Evolutionary conservation across 192 early-diverging fungal species (phyloP).

Genomic region (Backusella luteola): DNA sequence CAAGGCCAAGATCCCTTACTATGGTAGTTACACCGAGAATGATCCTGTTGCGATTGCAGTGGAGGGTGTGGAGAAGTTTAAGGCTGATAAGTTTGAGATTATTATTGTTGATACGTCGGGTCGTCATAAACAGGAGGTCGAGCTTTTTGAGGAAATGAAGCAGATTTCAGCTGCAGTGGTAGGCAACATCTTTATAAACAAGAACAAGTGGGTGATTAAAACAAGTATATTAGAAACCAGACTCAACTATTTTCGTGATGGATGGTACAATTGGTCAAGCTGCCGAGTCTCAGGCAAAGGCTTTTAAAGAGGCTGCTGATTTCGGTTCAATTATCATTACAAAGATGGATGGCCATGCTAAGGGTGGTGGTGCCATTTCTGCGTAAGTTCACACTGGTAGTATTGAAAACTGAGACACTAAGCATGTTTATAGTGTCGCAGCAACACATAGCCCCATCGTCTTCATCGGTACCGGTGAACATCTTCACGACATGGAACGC

Average conservation of each 20-base stretch:
- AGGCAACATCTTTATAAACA: not conserved
- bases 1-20: conserved; percentile 96
- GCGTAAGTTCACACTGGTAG: conserved; percentile 51
- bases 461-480: conserved; percentile 97
- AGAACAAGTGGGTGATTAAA: not conserved
- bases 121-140: conserved; percentile 91
- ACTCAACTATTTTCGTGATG: conserved; percentile 96
- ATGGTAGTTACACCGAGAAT: conserved; percentile 86
- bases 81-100: conserved; percentile 89
- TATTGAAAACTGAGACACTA: not conserved
- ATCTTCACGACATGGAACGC: conserved; percentile 91
- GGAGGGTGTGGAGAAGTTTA: conserved; percentile 94
- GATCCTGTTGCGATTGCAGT: conserved; percentile 89
- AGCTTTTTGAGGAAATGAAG: conserved; percentile 95
- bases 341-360: conserved; percentile 98
- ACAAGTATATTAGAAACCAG: conserved; percentile 54
- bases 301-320: conserved; percentile 88
- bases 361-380: conserved; percentile 97
- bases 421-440: conserved; percentile 62
- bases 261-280: conserved; percentile 98
- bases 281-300: conserved; percentile 88
- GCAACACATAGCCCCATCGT: conserved; percentile 91
- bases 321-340: conserved; percentile 97
- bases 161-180: conserved; percentile 85
- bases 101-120: conserved; percentile 99